phyloP scores from a whole-genome alignment of 75 land plant species.

The Selaginella tamariscina region DNA sequence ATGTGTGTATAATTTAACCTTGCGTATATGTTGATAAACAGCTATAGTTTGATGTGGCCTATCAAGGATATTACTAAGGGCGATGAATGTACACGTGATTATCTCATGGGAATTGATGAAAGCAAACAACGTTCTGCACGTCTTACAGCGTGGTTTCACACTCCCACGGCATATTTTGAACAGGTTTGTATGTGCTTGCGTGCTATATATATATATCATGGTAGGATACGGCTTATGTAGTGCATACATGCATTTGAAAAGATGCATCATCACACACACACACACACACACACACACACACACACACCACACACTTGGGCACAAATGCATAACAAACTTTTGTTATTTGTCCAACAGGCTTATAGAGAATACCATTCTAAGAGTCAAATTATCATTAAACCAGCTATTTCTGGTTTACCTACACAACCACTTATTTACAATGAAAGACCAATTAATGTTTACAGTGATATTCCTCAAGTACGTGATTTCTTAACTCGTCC shows the following conservation, averaged over 20 bases:
- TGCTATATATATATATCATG: background rate
- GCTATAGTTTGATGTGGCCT: conserved; percentile 87
- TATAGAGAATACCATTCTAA: background rate
- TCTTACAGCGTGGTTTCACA: conserved; percentile 94
- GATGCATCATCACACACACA: no score
- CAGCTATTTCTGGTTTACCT: background rate
- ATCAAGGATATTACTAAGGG: conserved; percentile 45
- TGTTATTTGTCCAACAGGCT: background rate
- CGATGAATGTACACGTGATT: conserved; percentile 93
- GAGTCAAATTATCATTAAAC: background rate
- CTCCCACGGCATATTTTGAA: conserved; percentile 65
- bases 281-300: no score
- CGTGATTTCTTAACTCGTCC: conserved; percentile 59
- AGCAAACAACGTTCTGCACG: conserved; percentile 89
- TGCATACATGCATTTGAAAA: no score
- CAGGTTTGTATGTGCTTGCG: conserved; percentile 29
- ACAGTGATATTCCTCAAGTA: conserved; percentile 70
- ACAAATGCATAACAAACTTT: no score
- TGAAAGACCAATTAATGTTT: conserved; percentile 47
- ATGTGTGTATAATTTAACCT: no score
- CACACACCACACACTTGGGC: no score
- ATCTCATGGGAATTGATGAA: conserved; percentile 78
- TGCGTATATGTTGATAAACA: no score
- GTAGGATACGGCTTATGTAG: no score
- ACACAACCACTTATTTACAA: background rate